Evolutionary conservation across 2,329 filamentous ascomycete genomes (phyloP), one percentile per base, ranked within the genome.

Genomic region (Fusarium sp.): DNA sequence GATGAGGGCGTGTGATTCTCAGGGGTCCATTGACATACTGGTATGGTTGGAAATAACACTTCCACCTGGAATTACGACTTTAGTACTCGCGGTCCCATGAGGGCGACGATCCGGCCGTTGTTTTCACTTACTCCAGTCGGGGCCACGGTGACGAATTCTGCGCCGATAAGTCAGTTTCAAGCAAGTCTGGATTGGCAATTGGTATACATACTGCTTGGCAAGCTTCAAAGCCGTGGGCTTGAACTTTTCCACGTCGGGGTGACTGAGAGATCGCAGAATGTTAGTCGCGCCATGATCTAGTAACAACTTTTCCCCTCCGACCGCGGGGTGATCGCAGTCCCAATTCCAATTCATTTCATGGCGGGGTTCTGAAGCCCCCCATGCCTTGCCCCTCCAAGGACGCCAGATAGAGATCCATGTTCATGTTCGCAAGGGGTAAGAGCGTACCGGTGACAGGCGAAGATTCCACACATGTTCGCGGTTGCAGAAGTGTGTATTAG

Each of bases 171-270:
- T 75, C 56, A 75, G 63, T 61, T 58, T 37, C 48, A 37, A 37
- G 18, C 30, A 25, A 23, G 25, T 27, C 46, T 34, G 20, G 27
- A 58, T 32, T 25, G 27, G 13, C 5, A 12, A 18, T 4, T 32
- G 21, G 16, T 4, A 16, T 3, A 50, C 92, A 82, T 88, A 97
- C 93, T 93, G 92, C 88, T 98, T 98, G 74, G 94, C 90, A 85
- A 98, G 92, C 84, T 92, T 92, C 82, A 98, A 87, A 78, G 95
- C 95, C 69, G 92, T 95, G 54, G 95, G 92, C 89, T 98, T 98
- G 87, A 98, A 98, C 79, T 94, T 94, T 79, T 93, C 90, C 78
- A 98, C 93, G 88, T 98, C 93, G 71, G 95, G 94, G 80, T 98
- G 94, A 85, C 89, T 90, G 71, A 72, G 73, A 30, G 30, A 53